phyloP scores from a whole-genome alignment of 306 rosid genomes.

The Prunus salicina region DNA sequence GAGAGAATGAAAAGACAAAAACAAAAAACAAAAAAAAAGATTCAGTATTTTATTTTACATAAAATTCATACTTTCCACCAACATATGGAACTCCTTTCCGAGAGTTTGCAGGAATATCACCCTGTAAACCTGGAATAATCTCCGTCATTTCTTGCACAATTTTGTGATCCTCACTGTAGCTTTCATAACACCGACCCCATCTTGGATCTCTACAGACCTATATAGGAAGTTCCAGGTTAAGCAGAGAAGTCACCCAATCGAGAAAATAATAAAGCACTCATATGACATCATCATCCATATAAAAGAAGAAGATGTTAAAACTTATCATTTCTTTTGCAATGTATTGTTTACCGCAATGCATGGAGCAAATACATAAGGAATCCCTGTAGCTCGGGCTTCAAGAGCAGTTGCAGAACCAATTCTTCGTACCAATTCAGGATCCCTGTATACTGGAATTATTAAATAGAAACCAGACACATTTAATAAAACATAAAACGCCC shows the following conservation, averaged over 20 bases:
- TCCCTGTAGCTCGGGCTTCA: conserved; percentile 94
- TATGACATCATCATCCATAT: conserved; percentile 7
- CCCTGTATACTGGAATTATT: conserved; percentile 43
- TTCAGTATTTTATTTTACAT: background rate
- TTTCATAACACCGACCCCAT: conserved; percentile 99
- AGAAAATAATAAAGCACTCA: conserved; percentile 6
- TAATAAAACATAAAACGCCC: background rate
- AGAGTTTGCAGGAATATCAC: conserved; percentile 58
- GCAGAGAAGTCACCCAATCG: conserved; percentile 11
- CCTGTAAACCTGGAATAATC: conserved; percentile 87
- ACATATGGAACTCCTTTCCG: conserved; percentile 76
- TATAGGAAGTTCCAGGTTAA: conserved; percentile 27
- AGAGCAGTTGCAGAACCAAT: conserved; percentile 96
- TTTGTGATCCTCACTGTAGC: conserved; percentile 89
- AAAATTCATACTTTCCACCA: conserved; percentile 72
- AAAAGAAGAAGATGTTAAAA: background rate
- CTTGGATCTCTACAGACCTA: conserved; percentile 99
- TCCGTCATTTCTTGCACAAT: conserved; percentile 80
- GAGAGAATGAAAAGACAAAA: background rate
- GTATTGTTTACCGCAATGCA: conserved; percentile 77
- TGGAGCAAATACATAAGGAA: conserved; percentile 88
- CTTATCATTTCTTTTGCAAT: background rate
- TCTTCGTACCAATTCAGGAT: conserved; percentile 55
- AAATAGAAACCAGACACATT: conserved; percentile 14
- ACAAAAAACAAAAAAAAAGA: background rate